Conservation (phyloP, 805 yeast genomes). For the Dipodascopsis tothii region DNA sequence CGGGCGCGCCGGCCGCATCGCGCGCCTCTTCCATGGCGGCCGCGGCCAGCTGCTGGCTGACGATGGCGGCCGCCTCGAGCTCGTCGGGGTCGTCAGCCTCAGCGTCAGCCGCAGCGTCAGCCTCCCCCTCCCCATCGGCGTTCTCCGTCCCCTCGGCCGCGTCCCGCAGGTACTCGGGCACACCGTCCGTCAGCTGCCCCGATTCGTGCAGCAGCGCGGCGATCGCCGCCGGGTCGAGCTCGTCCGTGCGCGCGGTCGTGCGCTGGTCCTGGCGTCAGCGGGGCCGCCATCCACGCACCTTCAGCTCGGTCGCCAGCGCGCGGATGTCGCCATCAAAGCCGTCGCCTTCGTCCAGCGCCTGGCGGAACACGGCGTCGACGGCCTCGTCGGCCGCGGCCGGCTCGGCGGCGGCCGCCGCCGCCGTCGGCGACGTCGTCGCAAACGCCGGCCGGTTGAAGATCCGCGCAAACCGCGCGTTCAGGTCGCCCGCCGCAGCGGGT, state of each 20-base stretch:
- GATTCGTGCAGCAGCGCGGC: neutral
- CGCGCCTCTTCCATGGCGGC: neutral
- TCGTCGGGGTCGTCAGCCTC: constrained; percentile 1
- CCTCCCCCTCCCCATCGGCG: constrained; percentile 4
- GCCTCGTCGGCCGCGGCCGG: neutral
- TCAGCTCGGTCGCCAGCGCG: neutral
- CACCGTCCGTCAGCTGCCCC: neutral
- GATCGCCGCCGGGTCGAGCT: neutral
- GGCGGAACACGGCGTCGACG: neutral
- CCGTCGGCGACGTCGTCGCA: neutral
- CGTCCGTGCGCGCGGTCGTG: neutral
- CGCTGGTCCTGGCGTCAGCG: neutral
- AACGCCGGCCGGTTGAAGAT: neutral
- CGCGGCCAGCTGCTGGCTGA: neutral
- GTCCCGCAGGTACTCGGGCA: neutral
- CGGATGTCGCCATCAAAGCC: neutral
- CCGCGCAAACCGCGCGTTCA: neutral
- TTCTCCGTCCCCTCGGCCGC: constrained; percentile 2
- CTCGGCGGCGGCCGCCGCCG: neutral
- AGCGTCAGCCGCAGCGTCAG: neutral
- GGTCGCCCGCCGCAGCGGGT: neutral
- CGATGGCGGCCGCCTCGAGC: constrained; percentile 1
- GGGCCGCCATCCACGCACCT: neutral
- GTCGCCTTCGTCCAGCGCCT: neutral
- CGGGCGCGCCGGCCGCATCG: no score